Evolutionary conservation across 2,329 filamentous ascomycete species (phyloP), one percentile per base, ranked within the genome.

Genomic region (Scedosporium boydii): DNA sequence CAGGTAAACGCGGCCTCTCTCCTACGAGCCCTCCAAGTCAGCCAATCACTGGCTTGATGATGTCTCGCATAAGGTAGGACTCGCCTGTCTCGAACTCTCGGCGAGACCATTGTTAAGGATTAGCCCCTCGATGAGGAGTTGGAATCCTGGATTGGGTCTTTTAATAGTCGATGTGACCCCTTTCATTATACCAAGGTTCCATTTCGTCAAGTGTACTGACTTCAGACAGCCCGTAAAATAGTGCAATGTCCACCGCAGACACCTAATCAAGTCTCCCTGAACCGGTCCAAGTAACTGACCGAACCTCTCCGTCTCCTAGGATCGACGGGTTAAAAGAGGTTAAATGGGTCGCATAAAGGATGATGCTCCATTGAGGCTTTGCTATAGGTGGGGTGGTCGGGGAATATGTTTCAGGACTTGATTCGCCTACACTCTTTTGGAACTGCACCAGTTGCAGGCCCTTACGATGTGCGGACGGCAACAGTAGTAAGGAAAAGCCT

Each of bases 331-430:
- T 56, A 61, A 56, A 46, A 42, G 27, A 61, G 59, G 48, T 61
- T 61, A 56, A 61, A 61, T 61, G 27, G 59, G 29, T 42, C 16
- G 59, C 59, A 61, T 61, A 46, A 60, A n/a, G 44, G 46, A n/a
- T 9, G 59, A 27, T 18, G 18, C 29, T 29, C 42, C 44, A 51
- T 53, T 34, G 42, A 3, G 41, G 44, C 26, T 18, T 29, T 14
- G 44, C 23, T 14, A 51, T 34, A 51, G 29, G 44, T 51, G 59
- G 42, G 26, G 59, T 53, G 26, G 23, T 44, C 44, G 26, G 23
- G 27, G 44, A 51, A 60, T 51, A 38, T 53, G 59, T 61, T 61
- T 61, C 59, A 61, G 46, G 29, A 61, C 10, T 56, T 41, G 29
- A n/a, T 2, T 61, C 44, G 27, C 34, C 56, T 14, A n/a, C 56